Conservation (phyloP, 2,329 filamentous ascomycete species). For the Aspergillus ustus region DNA sequence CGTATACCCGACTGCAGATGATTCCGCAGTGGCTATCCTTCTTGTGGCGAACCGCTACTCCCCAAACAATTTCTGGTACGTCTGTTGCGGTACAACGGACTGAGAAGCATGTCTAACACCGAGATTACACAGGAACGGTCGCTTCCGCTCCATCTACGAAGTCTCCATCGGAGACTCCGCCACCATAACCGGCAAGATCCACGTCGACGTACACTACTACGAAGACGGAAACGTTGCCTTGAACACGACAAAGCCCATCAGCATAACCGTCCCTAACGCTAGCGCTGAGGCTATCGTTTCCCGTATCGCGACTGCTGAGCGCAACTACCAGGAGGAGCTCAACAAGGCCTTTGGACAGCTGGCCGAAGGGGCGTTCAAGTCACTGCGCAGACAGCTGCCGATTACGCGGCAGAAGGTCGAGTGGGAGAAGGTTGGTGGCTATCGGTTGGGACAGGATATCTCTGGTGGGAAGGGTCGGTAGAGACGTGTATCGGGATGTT, state of each 20-base stretch:
- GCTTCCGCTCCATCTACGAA: conserved; percentile 89
- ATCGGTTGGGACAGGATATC: conserved; percentile 81
- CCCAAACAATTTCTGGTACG: conserved; percentile 94
- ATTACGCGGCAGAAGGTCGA: conserved; percentile 98
- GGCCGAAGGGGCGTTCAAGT: conserved; percentile 95
- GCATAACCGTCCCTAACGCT: conserved; percentile 63
- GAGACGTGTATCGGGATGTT: neutral
- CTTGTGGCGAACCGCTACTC: conserved; percentile 97
- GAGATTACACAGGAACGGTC: conserved; percentile 73
- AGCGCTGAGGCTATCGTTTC: conserved; percentile 73
- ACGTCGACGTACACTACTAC: conserved; percentile 98
- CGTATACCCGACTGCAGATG: conserved; percentile 78
- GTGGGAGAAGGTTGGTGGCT: conserved; percentile 97
- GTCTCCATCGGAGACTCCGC: conserved; percentile 66
- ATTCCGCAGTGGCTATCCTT: conserved; percentile 76
- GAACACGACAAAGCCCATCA: conserved; percentile 80
- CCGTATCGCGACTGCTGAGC: conserved; percentile 79
- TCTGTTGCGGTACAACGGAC: neutral
- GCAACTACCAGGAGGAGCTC: conserved; percentile 93
- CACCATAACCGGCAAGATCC: conserved; percentile 76
- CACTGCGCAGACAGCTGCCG: conserved; percentile 85
- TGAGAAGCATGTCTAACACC: neutral
- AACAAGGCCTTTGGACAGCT: conserved; percentile 87
- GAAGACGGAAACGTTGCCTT: conserved; percentile 97
- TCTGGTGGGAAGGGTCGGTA: conserved; percentile 63